phyloP scores from a whole-genome alignment of 768 basidiomycete species.

The Ramaria rubella region DNA sequence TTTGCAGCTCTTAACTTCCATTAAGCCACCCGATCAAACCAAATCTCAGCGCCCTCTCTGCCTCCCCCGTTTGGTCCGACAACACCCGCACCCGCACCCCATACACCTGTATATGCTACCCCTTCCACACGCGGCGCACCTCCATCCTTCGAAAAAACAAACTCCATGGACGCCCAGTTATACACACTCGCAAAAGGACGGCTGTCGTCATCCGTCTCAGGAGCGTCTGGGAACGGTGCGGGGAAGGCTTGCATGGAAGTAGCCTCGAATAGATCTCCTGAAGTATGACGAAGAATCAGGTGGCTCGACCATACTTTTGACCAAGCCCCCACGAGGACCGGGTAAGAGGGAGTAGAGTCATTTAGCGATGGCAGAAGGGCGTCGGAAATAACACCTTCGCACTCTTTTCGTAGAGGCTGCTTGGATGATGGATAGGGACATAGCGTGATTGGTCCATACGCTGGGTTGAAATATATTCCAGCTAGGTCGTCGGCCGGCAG shows the following conservation, averaged over 20 bases:
- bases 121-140: background rate
- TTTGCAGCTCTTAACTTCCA: too few relatives aligned
- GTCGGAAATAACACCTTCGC: slow-evolving; percentile 26
- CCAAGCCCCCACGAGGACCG: slow-evolving; percentile 27
- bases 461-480: slow-evolving; percentile 32
- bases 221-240: background rate
- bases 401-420: slow-evolving; percentile 22
- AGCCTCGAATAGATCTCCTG: background rate
- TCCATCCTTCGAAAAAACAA: background rate
- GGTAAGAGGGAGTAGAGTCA: too few relatives aligned
- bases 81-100: background rate
- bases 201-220: background rate
- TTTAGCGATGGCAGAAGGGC: slow-evolving; percentile 1
- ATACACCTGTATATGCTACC: background rate
- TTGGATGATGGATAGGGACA: slow-evolving; percentile 24
- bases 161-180: background rate
- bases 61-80: background rate
- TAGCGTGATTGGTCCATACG: slow-evolving; percentile 34
- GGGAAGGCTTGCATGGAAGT: background rate
- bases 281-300: background rate
- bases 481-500: slow-evolving; percentile 23
- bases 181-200: background rate
- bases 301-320: slow-evolving; percentile 34
- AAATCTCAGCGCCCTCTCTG: background rate
- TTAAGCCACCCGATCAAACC: slow-evolving; percentile 3